Evolutionary conservation across 2,329 filamentous ascomycete genomes (phyloP).

Genomic region (Alternaria dauci): DNA sequence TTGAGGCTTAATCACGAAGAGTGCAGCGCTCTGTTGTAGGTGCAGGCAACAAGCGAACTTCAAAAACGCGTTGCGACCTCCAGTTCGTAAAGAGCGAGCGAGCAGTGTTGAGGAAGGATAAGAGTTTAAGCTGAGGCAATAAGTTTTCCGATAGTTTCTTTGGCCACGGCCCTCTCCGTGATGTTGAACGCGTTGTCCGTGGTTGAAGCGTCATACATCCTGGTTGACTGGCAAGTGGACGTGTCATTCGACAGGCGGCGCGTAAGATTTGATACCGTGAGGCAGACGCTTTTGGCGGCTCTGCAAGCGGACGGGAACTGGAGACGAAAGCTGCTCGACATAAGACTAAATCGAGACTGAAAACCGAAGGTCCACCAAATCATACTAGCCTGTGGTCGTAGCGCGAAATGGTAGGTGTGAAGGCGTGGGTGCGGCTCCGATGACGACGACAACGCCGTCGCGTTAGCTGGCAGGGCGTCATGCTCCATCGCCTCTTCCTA

Average conservation of each 20-base stretch:
- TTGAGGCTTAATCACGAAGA: constrained; percentile 10
- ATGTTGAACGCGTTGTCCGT: constrained; percentile 18
- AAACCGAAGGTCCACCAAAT: constrained; percentile 24
- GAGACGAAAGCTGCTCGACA: constrained; percentile 8
- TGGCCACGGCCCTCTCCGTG: constrained; percentile 9
- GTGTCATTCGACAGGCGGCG: constrained; percentile 18
- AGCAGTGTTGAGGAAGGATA: not conserved
- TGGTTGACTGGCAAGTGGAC: constrained; percentile 18
- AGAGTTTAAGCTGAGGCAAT: not conserved
- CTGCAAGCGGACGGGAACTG: constrained; percentile 10
- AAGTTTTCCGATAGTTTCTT: not conserved
- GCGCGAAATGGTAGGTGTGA: constrained; percentile 10
- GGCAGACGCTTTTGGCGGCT: constrained; percentile 13
- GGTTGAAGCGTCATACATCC: constrained; percentile 34
- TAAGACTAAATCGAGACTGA: constrained; percentile 16
- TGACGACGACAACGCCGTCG: constrained; percentile 11
- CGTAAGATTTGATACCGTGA: constrained; percentile 22
- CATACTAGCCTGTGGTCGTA: constrained; percentile 23
- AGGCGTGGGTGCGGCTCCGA: constrained; percentile 4
- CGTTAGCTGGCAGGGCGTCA: constrained; percentile 6
- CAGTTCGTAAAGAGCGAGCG: not conserved
- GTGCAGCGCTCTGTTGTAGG: constrained; percentile 9
- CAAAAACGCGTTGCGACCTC: not conserved
- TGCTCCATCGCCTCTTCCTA: not conserved
- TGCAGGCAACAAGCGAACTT: constrained; percentile 3